Conservation (phyloP, 1,139 yeast species). For the Sugiyamaella japonica region DNA sequence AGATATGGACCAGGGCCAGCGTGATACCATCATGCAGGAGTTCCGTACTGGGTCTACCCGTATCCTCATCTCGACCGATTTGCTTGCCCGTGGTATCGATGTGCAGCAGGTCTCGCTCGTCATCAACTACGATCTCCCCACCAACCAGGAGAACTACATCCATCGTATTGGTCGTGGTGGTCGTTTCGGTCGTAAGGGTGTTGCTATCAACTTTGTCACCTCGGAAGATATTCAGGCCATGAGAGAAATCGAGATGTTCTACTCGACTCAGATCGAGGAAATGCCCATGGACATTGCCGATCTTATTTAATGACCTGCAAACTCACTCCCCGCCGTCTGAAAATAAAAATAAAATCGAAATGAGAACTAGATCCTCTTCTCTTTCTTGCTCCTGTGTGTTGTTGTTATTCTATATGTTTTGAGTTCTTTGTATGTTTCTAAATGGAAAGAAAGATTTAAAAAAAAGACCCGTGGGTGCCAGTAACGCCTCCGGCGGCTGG, state of each 20-base stretch:
- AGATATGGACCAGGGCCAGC: conserved; percentile 93
- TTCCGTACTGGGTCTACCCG: conserved; percentile 98
- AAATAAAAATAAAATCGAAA: background rate
- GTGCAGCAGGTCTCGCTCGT: conserved; percentile 98
- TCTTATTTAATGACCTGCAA: conserved; percentile 21
- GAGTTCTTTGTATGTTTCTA: background rate
- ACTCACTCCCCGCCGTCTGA: background rate
- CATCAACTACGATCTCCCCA: conserved; percentile 96
- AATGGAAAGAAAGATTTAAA: background rate
- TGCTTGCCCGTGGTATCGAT: conserved; percentile 99
- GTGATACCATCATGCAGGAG: conserved; percentile 98
- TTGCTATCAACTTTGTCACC: conserved; percentile 97
- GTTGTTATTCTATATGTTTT: background rate
- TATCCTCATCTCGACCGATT: conserved; percentile 94
- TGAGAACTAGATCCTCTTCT: background rate
- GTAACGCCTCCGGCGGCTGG: conserved; percentile 3
- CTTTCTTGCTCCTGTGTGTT: background rate
- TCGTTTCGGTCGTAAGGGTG: conserved; percentile 99
- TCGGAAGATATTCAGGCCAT: conserved; percentile 86
- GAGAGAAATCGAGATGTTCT: conserved; percentile 97
- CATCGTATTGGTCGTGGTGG: conserved; percentile 99
- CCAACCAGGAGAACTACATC: conserved; percentile 96
- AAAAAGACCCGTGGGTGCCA: background rate
- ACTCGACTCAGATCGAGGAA: conserved; percentile 97
- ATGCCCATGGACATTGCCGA: conserved; percentile 83